Conservation (phyloP, 2,329 filamentous ascomycete species). For the Trichoderma aggressivum region DNA sequence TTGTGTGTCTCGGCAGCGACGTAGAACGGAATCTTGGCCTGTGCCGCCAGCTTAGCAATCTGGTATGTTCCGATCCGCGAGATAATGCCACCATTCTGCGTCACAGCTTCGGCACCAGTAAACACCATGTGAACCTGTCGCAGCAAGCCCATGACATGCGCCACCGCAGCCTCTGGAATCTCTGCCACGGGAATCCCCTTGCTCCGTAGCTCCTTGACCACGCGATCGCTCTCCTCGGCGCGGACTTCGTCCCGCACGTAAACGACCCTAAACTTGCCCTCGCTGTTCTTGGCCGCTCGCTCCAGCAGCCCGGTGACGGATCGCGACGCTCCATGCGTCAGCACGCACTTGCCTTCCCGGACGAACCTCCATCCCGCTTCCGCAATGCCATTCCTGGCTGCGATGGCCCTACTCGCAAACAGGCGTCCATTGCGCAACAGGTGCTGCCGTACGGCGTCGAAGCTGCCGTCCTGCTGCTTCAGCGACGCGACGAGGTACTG, state of each 20-base stretch:
- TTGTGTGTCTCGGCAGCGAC: slow-evolving; percentile 96
- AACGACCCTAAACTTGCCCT: slow-evolving; percentile 75
- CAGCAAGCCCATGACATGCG: slow-evolving; percentile 63
- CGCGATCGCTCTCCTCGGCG: slow-evolving; percentile 61
- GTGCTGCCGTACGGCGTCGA: slow-evolving; percentile 79
- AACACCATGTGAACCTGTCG: slow-evolving; percentile 63
- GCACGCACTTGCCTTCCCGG: slow-evolving; percentile 71
- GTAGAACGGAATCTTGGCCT: slow-evolving; percentile 72
- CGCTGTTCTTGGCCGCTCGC: slow-evolving; percentile 59
- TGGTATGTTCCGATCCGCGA: slow-evolving; percentile 83
- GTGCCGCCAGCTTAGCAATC: slow-evolving; percentile 75
- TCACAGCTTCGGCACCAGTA: slow-evolving; percentile 77
- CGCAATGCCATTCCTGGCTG: slow-evolving; percentile 79
- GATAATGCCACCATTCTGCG: slow-evolving; percentile 91
- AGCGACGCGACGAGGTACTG: slow-evolving; percentile 81
- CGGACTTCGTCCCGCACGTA: slow-evolving; percentile 64
- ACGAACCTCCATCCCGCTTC: slow-evolving; percentile 75
- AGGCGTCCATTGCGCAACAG: slow-evolving; percentile 80
- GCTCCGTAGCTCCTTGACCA: slow-evolving; percentile 67
- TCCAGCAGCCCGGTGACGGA: slow-evolving; percentile 76
- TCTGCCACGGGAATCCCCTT: slow-evolving; percentile 76
- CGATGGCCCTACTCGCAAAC: slow-evolving; percentile 84
- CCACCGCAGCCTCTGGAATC: slow-evolving; percentile 60
- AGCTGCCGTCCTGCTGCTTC: slow-evolving; percentile 55
- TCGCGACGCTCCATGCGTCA: slow-evolving; percentile 85